Conservation (phyloP, 2,329 filamentous ascomycete species). For the Colletotrichum acutatum region DNA sequence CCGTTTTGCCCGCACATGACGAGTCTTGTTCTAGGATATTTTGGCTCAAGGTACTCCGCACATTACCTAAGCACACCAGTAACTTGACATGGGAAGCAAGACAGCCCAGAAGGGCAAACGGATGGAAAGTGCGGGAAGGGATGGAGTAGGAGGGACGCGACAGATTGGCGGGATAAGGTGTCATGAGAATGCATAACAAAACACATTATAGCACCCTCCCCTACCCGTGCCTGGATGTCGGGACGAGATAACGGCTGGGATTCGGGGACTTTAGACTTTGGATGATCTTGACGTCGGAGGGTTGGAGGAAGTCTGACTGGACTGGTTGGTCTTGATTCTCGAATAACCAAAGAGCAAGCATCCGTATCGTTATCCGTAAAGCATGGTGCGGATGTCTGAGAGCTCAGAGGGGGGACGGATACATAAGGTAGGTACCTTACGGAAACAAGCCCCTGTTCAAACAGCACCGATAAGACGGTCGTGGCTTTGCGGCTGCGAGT, state of each 20-base stretch:
- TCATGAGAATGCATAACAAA: not conserved
- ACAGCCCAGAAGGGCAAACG: not conserved
- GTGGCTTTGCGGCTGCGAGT: conserved; percentile 18
- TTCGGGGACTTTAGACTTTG: conserved; percentile 6
- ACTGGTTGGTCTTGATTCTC: not conserved
- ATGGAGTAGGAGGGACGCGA: conserved; percentile 20
- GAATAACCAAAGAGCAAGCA: not conserved
- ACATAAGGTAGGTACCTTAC: conserved; percentile 3
- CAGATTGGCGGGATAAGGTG: conserved; percentile 27
- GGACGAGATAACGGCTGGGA: conserved; percentile 22
- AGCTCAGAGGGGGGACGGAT: not conserved
- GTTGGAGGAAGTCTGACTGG: not conserved
- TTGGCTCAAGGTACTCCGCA: not conserved
- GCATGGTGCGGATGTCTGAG: not conserved
- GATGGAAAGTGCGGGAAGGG: conserved; percentile 20
- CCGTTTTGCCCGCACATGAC: not conserved
- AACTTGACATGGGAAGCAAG: not conserved
- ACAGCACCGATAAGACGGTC: conserved; percentile 14
- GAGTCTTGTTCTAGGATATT: not conserved
- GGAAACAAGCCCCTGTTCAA: conserved; percentile 30
- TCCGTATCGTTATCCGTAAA: not conserved
- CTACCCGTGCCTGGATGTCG: conserved; percentile 10
- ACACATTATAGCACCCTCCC: not conserved
- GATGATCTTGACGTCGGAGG: not conserved
- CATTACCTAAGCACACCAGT: not conserved